phyloP scores from a whole-genome alignment of 2,329 filamentous ascomycete species.

The Zymoseptoria ardabiliae region DNA sequence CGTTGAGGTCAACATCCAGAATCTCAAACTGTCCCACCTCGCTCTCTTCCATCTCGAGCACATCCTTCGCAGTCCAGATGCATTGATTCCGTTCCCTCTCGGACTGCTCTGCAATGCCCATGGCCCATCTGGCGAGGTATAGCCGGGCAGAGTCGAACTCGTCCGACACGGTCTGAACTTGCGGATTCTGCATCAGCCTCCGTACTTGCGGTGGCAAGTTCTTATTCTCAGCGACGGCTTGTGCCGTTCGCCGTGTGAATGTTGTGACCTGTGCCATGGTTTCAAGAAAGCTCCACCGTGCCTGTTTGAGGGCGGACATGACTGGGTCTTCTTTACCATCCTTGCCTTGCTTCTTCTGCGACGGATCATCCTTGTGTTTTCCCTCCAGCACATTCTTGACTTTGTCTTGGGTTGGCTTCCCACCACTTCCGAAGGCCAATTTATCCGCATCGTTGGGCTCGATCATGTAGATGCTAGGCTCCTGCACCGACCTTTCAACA shows the following conservation, averaged over 20 bases:
- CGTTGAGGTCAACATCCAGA: conserved; percentile 67
- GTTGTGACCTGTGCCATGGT: conserved; percentile 96
- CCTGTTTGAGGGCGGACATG: conserved; percentile 87
- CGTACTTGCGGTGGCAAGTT: conserved; percentile 83
- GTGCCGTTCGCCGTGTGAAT: conserved; percentile 84
- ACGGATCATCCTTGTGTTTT: conserved; percentile 29
- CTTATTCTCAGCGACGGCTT: conserved; percentile 85
- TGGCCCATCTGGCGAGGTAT: conserved; percentile 93
- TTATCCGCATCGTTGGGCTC: conserved; percentile 82
- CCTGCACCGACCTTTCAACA: conserved; percentile 75
- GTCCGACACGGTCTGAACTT: conserved; percentile 90
- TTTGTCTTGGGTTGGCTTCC: conserved; percentile 46
- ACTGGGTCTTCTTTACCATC: conserved; percentile 73
- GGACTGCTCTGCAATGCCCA: conserved; percentile 96
- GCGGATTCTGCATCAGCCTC: conserved; percentile 77
- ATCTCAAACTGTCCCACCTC: conserved; percentile 95
- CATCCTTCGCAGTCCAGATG: conserved; percentile 89
- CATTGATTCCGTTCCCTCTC: conserved; percentile 77
- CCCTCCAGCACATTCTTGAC: conserved; percentile 36
- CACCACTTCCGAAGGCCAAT: conserved; percentile 61
- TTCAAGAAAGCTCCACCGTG: conserved; percentile 92
- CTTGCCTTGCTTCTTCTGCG: conserved; percentile 26
- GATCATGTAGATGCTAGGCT: conserved; percentile 84
- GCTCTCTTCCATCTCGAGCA: conserved; percentile 88
- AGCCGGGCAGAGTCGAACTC: conserved; percentile 95